phyloP scores from a whole-genome alignment of 257 asterid species.

The Osmanthus fragrans region DNA sequence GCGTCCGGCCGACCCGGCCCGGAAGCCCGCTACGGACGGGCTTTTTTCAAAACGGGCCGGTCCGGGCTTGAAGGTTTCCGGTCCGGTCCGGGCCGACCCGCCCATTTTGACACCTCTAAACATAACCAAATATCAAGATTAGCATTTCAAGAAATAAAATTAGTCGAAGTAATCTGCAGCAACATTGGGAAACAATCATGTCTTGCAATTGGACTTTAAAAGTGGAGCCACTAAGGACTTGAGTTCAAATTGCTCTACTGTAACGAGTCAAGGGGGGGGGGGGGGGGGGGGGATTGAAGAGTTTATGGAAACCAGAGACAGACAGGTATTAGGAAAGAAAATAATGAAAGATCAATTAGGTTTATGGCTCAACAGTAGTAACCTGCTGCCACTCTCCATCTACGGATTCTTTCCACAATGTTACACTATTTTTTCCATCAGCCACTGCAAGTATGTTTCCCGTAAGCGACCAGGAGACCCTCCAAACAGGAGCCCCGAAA shows the following conservation, averaged over 20 bases:
- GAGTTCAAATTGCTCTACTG: constrained; percentile 10
- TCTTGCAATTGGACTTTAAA: constrained; percentile 3
- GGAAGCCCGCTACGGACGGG: too few relatives aligned
- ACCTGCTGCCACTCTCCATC: constrained; percentile 73
- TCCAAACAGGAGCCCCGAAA: constrained; percentile 60
- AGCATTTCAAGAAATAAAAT: not conserved
- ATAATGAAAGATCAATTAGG: not conserved
- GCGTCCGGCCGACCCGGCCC: too few relatives aligned
- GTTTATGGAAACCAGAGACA: not conserved
- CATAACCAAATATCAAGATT: not conserved
- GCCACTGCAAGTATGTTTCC: constrained; percentile 76
- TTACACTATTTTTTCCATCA: constrained; percentile 54
- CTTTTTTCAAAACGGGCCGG: too few relatives aligned
- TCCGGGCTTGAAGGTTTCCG: too few relatives aligned
- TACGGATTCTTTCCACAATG: constrained; percentile 69
- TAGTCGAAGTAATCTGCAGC: not conserved
- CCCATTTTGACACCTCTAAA: too few relatives aligned
- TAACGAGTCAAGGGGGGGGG: not conserved
- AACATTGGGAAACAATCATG: constrained; percentile 8
- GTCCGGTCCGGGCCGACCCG: too few relatives aligned
- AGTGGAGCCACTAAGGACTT: not conserved
- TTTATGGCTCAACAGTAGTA: constrained; percentile 48
- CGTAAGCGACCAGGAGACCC: constrained; percentile 75
- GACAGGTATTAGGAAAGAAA: not conserved
- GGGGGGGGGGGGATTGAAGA: not conserved